Evolutionary conservation across 2,329 filamentous ascomycete species (phyloP).

Genomic region (Alternaria conjuncta): DNA sequence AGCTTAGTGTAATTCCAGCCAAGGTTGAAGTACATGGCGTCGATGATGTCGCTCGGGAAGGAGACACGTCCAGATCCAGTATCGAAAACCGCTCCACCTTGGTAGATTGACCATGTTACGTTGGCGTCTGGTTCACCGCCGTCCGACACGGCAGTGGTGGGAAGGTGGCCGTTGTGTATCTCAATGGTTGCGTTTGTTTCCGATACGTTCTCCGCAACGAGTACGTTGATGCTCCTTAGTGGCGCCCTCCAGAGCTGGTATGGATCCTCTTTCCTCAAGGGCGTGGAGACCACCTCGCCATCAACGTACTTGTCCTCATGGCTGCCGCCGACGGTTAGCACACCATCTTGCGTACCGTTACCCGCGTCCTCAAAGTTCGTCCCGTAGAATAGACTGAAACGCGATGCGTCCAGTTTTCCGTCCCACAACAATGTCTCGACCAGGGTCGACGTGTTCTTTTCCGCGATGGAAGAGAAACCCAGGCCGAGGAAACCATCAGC

Average conservation of each 20-base stretch:
- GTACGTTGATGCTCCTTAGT: constrained; percentile 10
- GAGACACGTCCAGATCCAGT: constrained; percentile 24
- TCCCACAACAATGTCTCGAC: constrained; percentile 27
- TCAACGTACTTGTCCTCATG: constrained; percentile 66
- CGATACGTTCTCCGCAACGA: constrained; percentile 14
- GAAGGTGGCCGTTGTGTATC: constrained; percentile 4
- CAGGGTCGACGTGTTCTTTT: constrained; percentile 13
- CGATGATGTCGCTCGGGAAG: constrained; percentile 12
- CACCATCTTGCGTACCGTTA: constrained; percentile 13
- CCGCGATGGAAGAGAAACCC: constrained; percentile 26
- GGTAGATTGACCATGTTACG: constrained; percentile 7
- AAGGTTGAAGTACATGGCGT: constrained; percentile 24
- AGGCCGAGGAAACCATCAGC: constrained; percentile 27
- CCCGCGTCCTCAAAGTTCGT: constrained; percentile 12
- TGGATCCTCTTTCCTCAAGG: constrained; percentile 12
- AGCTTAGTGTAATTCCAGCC: constrained; percentile 27
- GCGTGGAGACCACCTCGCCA: constrained; percentile 61
- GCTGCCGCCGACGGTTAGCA: constrained; percentile 23
- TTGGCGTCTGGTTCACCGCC: constrained; percentile 6
- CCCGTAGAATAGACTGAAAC: constrained; percentile 25
- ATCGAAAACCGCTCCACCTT: constrained; percentile 20
- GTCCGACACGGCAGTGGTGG: background rate
- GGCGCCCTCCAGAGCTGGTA: constrained; percentile 25
- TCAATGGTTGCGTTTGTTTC: constrained; percentile 13
- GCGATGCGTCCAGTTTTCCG: constrained; percentile 16